Evolutionary conservation across 169 alveolate genomes (phyloP).

Genomic region (Plasmodium blacklocki): DNA sequence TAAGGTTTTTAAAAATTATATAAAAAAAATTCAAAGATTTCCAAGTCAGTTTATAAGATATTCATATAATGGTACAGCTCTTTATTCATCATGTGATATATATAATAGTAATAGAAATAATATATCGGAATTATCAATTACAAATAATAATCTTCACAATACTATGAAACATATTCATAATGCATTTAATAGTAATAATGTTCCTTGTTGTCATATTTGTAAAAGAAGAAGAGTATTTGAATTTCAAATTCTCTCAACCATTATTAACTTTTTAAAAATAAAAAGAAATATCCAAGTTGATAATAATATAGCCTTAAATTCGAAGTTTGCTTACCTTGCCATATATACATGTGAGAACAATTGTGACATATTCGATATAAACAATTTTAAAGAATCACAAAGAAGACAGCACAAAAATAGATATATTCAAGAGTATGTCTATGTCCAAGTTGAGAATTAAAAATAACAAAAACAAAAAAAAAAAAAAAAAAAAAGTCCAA

Average conservation of each 20-base stretch:
- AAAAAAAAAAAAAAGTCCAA: no score
- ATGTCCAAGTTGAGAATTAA: conserved; percentile 40
- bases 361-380: conserved; percentile 34
- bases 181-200: not conserved
- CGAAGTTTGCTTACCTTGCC: conserved; percentile 10
- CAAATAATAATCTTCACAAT: not conserved
- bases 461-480: not conserved
- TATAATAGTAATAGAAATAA: conserved; percentile 19
- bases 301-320: not conserved
- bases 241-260: conserved; percentile 42
- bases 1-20: conserved; percentile 13
- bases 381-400: not conserved
- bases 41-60: conserved; percentile 45
- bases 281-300: conserved; percentile 13
- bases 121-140: not conserved
- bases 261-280: conserved; percentile 30
- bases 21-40: conserved; percentile 23
- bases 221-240: conserved; percentile 40
- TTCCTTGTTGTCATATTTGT: conserved; percentile 47
- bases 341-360: conserved; percentile 57
- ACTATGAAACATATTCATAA: no score
- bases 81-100: conserved; percentile 7
- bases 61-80: conserved; percentile 26
- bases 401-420: not conserved
- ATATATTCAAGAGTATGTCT: conserved; percentile 64